Conservation (phyloP, 2,329 filamentous ascomycete species). For the Talaromyces sp. region DNA sequence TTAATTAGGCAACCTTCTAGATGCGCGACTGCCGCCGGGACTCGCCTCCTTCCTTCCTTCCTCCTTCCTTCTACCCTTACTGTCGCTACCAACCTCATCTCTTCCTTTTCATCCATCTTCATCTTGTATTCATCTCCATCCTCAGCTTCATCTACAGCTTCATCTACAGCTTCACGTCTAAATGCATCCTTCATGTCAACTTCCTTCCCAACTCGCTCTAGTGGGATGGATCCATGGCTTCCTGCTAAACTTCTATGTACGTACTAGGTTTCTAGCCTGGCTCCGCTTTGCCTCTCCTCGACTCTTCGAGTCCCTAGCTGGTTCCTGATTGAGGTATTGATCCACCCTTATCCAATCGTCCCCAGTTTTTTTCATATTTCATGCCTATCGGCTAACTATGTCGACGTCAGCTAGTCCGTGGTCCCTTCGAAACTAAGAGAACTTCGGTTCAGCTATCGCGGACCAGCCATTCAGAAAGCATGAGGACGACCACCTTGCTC, state of each 20-base stretch:
- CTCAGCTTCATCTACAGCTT: no score
- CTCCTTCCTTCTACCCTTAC: background rate
- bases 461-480: background rate
- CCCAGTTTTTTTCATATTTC: constrained; percentile 9
- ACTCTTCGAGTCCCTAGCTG: no score
- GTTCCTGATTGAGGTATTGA: background rate
- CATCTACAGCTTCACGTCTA: no score
- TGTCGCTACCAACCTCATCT: background rate
- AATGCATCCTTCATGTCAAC: background rate
- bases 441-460: background rate
- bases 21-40: constrained; percentile 7
- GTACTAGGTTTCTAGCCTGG: background rate
- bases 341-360: constrained; percentile 2
- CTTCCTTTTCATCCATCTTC: background rate
- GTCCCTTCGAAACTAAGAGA: no score
- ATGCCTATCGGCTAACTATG: constrained; percentile 5
- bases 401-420: constrained; percentile 14
- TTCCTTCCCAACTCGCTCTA: background rate
- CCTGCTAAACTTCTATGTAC: no score
- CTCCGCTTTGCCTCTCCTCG: constrained; percentile 10
- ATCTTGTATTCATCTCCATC: background rate
- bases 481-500: background rate
- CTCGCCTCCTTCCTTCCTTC: background rate
- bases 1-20: constrained; percentile 9
- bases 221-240: constrained; percentile 5